phyloP scores from a whole-genome alignment of 108 stramenopile species.

The Cyclotella cryptica region DNA sequence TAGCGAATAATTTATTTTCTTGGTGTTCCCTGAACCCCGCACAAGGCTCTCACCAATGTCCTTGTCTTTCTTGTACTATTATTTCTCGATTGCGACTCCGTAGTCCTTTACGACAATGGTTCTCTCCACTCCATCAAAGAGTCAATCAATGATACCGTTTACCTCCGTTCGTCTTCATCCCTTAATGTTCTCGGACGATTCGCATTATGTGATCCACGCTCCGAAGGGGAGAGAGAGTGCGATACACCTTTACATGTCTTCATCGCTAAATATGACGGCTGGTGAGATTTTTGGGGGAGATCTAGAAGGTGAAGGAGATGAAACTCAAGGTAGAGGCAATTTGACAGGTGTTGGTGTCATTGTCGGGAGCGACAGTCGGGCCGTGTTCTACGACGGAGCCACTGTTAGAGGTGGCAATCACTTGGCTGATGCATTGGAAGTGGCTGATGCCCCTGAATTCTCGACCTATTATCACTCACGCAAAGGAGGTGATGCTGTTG shows the following conservation, averaged over 20 bases:
- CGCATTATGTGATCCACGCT: slow-evolving; percentile 19
- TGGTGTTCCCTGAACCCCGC: too few relatives aligned
- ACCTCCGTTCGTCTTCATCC: slow-evolving; percentile 20
- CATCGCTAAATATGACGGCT: slow-evolving; percentile 14
- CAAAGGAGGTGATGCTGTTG: slow-evolving; percentile 25
- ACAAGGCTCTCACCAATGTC: slow-evolving; percentile 5
- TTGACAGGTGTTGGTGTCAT: slow-evolving; percentile 22
- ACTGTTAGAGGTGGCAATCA: slow-evolving; percentile 33
- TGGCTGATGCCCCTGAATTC: neutral
- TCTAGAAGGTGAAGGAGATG: neutral
- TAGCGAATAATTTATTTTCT: too few relatives aligned
- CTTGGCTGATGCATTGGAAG: neutral
- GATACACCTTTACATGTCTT: slow-evolving; percentile 34
- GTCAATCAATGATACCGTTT: slow-evolving; percentile 17
- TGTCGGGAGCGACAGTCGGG: slow-evolving; percentile 22
- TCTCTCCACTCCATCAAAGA: slow-evolving; percentile 15
- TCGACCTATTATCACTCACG: neutral
- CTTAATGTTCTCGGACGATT: slow-evolving; percentile 3
- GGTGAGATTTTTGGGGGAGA: slow-evolving; percentile 28
- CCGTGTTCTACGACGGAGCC: slow-evolving; percentile 18
- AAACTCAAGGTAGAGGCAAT: neutral
- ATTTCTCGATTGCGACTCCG: neutral
- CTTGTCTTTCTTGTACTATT: neutral
- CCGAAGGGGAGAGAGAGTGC: slow-evolving; percentile 27
- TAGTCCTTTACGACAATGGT: slow-evolving; percentile 27